These are phyloP conservation scores for Pseudozyma tsukubaensis DNA, from an alignment of 1,284 basidiomycete genomes.

Conservation along the genomic window DNA sequence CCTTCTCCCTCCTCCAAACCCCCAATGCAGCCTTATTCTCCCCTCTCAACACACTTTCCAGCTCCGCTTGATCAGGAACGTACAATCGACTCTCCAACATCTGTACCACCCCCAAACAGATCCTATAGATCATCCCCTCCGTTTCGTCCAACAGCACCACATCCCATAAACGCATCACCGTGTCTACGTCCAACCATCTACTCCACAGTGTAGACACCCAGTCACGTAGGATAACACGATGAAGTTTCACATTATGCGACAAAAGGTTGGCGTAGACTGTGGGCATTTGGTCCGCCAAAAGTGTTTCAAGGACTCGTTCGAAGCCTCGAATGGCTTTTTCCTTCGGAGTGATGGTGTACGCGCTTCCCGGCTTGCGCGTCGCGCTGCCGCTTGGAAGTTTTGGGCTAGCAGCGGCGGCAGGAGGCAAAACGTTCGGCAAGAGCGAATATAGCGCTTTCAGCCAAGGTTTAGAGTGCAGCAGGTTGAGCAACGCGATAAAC, in stretches of 20 bases:
- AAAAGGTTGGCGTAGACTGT: constrained; percentile 75
- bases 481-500: constrained; percentile 87
- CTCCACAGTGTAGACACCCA: constrained; percentile 60
- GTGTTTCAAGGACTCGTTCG: constrained; percentile 86
- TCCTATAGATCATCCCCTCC: constrained; percentile 58
- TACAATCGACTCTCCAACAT: constrained; percentile 60
- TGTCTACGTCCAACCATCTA: constrained; percentile 58
- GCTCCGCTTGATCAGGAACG: constrained; percentile 55
- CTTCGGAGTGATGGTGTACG: constrained; percentile 26
- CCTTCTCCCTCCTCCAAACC: constrained; percentile 57
- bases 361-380: constrained; percentile 10
- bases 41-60: constrained; percentile 53
- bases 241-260: constrained; percentile 46
- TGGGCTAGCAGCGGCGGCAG: background rate
- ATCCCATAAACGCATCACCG: constrained; percentile 62
- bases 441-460: constrained; percentile 59
- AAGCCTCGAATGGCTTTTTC: constrained; percentile 33
- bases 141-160: constrained; percentile 60
- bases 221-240: constrained; percentile 41
- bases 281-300: constrained; percentile 91
- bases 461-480: constrained; percentile 70
- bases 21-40: constrained; percentile 54
- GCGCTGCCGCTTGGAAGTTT: background rate
- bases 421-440: constrained; percentile 17
- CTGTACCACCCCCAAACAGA: constrained; percentile 58